phyloP scores from a whole-genome alignment of 106 monocot genomes.

The Platanthera zijinensis region DNA sequence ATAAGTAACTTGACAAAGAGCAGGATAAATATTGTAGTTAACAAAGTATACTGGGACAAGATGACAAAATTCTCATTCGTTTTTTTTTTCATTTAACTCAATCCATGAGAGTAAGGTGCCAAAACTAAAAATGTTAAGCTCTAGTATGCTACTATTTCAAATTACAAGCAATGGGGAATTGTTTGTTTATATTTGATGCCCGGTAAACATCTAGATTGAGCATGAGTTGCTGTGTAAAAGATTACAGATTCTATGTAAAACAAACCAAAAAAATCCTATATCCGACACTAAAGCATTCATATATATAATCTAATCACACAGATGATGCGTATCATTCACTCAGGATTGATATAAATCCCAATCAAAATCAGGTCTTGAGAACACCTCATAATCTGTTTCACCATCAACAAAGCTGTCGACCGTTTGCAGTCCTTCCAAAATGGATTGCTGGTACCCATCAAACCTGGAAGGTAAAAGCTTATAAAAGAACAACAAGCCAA shows the following conservation, averaged over 20 bases:
- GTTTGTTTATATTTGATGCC: background rate
- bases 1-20: background rate
- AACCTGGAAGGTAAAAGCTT: conserved; percentile 59
- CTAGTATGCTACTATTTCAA: background rate
- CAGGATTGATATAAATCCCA: conserved; percentile 80
- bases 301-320: conserved; percentile 15
- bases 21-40: background rate
- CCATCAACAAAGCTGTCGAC: conserved; percentile 96
- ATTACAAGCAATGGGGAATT: background rate
- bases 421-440: conserved; percentile 83
- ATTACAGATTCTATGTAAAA: conserved; percentile 8
- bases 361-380: conserved; percentile 79
- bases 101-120: background rate
- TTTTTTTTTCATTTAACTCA: background rate
- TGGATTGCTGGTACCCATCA: conserved; percentile 65
- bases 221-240: conserved; percentile 12
- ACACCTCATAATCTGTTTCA: conserved; percentile 88
- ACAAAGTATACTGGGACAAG: background rate
- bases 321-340: conserved; percentile 10
- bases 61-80: background rate
- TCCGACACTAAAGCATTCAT: background rate
- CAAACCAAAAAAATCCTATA: background rate
- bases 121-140: background rate
- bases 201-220: background rate
- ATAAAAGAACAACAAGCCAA: conserved; percentile 75